Conservation (phyloP, 148 eudicot genomes). For the Rhododendron ovatum region DNA sequence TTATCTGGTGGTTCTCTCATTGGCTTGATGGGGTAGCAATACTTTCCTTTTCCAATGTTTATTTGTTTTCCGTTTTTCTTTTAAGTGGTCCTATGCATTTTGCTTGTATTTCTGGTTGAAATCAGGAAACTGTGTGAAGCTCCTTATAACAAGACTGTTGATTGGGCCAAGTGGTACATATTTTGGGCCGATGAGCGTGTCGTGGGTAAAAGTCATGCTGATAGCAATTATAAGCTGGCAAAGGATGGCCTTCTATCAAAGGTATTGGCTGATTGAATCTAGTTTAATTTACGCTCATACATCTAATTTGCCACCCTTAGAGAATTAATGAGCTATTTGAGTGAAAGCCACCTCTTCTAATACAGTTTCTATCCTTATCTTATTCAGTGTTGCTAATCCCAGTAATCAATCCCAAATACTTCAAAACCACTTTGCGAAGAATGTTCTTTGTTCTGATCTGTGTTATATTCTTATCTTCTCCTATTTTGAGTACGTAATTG, state of each 20-base stretch:
- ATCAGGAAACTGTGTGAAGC: constrained; percentile 75
- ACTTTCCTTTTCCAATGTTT: constrained; percentile 8
- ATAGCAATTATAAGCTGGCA: constrained; percentile 86
- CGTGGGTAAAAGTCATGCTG: constrained; percentile 70
- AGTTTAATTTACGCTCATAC: not conserved
- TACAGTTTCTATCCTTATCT: not conserved
- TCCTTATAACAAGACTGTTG: constrained; percentile 81
- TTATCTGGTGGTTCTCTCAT: constrained; percentile 92
- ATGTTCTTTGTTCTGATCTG: not conserved
- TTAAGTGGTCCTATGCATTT: constrained; percentile 3
- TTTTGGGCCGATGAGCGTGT: constrained; percentile 96
- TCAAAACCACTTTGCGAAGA: not conserved
- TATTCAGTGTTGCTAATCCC: not conserved
- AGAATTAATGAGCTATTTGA: not conserved
- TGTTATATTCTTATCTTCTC: not conserved
- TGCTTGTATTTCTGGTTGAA: constrained; percentile 11
- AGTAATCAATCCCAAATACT: not conserved
- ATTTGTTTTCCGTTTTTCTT: not conserved
- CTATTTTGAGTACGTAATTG: not conserved
- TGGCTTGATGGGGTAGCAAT: constrained; percentile 59
- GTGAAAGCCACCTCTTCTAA: not conserved
- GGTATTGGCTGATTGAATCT: constrained; percentile 35
- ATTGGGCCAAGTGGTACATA: constrained; percentile 89
- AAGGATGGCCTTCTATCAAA: constrained; percentile 74
- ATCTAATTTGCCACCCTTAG: not conserved